Conservation (phyloP, 768 basidiomycete species). For the Collybiopsis luxurians region DNA sequence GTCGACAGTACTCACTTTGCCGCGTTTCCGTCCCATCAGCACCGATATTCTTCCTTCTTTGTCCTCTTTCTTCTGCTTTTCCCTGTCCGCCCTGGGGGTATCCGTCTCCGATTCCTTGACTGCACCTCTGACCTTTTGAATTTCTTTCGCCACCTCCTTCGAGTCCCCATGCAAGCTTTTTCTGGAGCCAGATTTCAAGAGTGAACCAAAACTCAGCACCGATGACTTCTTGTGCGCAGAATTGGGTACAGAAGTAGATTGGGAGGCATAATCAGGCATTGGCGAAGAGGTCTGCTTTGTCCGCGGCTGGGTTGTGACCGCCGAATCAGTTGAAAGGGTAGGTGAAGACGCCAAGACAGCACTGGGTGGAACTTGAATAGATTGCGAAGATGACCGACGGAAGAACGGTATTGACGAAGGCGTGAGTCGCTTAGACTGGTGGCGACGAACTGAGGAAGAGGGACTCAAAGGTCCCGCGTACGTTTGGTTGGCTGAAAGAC, state of each 20-base stretch:
- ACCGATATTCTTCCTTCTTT: conserved; percentile 90
- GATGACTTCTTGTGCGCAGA: conserved; percentile 78
- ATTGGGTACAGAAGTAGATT: conserved; percentile 53
- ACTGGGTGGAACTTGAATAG: conserved; percentile 65
- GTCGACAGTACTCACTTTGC: conserved; percentile 62
- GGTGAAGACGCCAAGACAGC: conserved; percentile 51
- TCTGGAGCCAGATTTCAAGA: conserved; percentile 84
- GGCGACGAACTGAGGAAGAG: conserved; percentile 57
- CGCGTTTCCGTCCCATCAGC: conserved; percentile 84
- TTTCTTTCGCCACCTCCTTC: conserved; percentile 51
- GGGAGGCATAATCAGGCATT: conserved; percentile 47
- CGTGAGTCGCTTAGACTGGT: conserved; percentile 78
- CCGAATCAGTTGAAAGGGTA: conserved; percentile 37
- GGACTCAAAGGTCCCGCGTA: conserved; percentile 63
- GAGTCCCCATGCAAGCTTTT: conserved; percentile 73
- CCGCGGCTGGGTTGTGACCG: conserved; percentile 36
- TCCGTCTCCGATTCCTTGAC: conserved; percentile 51
- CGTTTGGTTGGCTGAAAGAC: conserved; percentile 43
- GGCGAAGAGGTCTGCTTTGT: conserved; percentile 49
- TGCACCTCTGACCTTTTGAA: conserved; percentile 36
- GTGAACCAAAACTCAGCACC: conserved; percentile 76
- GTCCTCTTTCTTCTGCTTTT: conserved; percentile 67
- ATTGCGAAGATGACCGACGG: conserved; percentile 86
- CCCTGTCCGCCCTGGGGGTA: conserved; percentile 42
- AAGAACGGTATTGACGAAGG: conserved; percentile 95